Base-by-base conservation (phyloP, 192 early-diverging fungal genomes). In the Coemansia sp. region DNA sequence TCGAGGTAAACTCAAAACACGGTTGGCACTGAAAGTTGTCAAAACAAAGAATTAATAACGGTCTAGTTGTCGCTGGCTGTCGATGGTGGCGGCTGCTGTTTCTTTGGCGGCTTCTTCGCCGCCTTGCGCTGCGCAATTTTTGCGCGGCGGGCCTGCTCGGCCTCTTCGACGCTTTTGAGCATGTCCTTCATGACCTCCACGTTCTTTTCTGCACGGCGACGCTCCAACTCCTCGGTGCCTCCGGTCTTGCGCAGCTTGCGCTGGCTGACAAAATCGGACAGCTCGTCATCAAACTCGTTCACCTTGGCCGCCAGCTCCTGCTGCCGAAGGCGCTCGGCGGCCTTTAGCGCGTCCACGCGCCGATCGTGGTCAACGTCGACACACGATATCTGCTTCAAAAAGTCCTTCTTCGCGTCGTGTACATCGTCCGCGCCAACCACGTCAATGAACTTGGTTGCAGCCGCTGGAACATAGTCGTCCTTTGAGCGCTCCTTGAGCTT, bases 211-310 rank as follows among this genome's bases (percentile, higher is more conserved):
- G 83, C 78, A 6, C 87, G 77, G 54, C 81, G 53, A 5, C 86
- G 79, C 55, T 90, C 89, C 4, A 85, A 67, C 47, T 89, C 87
- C 45, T 84, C 64, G 0, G 86, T 85, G 8, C 89, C 89, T 2
- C 89, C 89, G 1, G 87, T 88, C 71, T 87, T 87, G 35, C 85
- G 82, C 43, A 90, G 42, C 50, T 85, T 84, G 30, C 75, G 83
- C 15, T 75, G 30, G 4, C 69, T 63, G 5, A 90, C 89, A 76
- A 88, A 90, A 0, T 68, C 62, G 0, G 79, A 72, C 53, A 90
- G 45, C 45, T 90, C 89, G 30, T 84, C 64, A 46, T 86, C 87
- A 74, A 90, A 90, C 54, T 87, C 87, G 54, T 90, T 84, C 41
- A 89, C 86, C 21, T 83, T 65, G 50, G 80, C 75, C 1, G 82